phyloP scores from a whole-genome alignment of 2,329 filamentous ascomycete genomes.

The Calonectria naviculata region DNA sequence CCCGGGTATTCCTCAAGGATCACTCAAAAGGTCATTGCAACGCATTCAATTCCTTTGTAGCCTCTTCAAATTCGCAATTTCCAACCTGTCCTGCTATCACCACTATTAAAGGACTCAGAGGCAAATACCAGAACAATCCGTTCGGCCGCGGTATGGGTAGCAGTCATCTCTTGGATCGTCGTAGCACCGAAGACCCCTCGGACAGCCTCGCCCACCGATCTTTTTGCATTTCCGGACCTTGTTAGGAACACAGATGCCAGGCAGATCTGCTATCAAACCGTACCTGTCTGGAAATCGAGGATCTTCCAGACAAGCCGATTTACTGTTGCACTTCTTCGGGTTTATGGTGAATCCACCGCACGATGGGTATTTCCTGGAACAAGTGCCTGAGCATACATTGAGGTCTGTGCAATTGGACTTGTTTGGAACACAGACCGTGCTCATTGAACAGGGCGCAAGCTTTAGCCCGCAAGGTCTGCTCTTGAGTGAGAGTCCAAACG shows the following conservation, averaged over 20 bases:
- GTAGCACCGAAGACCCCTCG: not conserved
- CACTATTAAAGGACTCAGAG: too few species aligned
- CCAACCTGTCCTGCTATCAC: too few species aligned
- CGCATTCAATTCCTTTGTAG: too few species aligned
- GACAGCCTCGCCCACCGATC: not conserved
- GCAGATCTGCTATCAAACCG: not conserved
- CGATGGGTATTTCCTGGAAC: not conserved
- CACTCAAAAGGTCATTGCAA: too few species aligned
- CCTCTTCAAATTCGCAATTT: too few species aligned
- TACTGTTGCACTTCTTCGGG: not conserved
- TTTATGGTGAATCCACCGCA: not conserved
- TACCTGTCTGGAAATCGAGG: not conserved
- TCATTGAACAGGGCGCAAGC: not conserved
- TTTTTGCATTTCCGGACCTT: not conserved
- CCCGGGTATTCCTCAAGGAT: too few species aligned
- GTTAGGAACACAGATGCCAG: not conserved
- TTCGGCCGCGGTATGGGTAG: not conserved
- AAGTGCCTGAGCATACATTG: not conserved
- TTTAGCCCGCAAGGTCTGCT: not conserved
- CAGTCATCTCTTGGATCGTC: not conserved
- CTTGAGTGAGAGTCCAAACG: not conserved
- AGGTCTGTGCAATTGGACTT: not conserved
- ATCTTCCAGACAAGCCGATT: not conserved
- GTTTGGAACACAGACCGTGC: not conserved
- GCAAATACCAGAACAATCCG: not conserved